These are phyloP conservation scores for Fraxinus quadrangulata DNA, from an alignment of 257 asterid genomes.

Conservation along the genomic window DNA sequence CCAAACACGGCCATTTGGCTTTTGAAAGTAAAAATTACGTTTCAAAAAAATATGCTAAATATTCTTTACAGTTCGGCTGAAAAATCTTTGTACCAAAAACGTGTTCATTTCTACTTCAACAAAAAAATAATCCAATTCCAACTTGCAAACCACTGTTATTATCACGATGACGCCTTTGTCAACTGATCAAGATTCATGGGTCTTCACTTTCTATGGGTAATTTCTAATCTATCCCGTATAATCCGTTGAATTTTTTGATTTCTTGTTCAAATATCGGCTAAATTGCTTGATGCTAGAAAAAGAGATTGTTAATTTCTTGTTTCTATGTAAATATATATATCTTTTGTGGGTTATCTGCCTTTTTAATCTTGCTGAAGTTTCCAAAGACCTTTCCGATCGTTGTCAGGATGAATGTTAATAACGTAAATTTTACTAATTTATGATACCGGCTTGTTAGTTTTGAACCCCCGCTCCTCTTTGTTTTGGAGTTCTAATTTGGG, in stretches of 20 bases:
- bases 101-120: not conserved
- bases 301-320: not conserved
- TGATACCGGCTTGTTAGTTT: not conserved
- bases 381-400: not conserved
- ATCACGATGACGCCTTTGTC: not conserved
- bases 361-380: not conserved
- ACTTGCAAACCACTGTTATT: slow-evolving; percentile 1
- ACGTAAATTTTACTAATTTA: not conserved
- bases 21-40: not conserved
- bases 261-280: not conserved
- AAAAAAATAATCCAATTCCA: not conserved
- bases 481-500: not conserved
- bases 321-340: not conserved
- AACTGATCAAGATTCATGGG: slow-evolving; percentile 8
- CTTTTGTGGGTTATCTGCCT: not conserved
- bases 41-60: not conserved
- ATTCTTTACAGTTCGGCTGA: not conserved
- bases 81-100: not conserved
- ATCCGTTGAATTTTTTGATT: not conserved
- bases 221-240: not conserved
- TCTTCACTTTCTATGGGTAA: not conserved
- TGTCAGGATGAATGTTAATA: not conserved
- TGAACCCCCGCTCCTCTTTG: not conserved
- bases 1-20: not conserved
- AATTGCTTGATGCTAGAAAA: not conserved